These are phyloP conservation scores for Heterobasidion irregulare DNA, from an alignment of 1,284 basidiomycete species.

Conservation along the genomic window DNA sequence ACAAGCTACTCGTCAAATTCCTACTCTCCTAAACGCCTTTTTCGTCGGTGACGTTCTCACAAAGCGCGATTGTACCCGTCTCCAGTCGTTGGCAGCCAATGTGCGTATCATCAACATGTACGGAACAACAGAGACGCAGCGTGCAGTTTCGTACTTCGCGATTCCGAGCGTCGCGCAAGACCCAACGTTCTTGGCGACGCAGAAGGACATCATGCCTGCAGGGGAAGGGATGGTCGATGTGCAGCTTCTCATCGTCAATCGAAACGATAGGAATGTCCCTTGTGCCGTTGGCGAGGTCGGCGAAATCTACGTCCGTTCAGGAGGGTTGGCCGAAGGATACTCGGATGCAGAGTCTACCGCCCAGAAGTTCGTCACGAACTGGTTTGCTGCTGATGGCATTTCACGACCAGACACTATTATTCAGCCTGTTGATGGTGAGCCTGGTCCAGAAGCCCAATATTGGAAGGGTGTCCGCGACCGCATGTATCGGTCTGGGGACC, in stretches of 20 bases:
- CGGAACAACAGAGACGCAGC: conserved; percentile 98
- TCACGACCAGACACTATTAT: conserved; percentile 65
- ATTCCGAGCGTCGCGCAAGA: conserved; percentile 85
- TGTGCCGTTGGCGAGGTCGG: conserved; percentile 97
- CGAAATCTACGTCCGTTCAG: conserved; percentile 97
- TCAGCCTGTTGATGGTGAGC: conserved; percentile 44
- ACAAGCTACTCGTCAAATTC: conserved; percentile 87
- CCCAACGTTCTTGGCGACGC: conserved; percentile 84
- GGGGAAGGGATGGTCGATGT: conserved; percentile 98
- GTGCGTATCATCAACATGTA: conserved; percentile 99
- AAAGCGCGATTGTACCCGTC: conserved; percentile 94
- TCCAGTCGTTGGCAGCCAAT: conserved; percentile 90
- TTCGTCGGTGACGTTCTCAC: conserved; percentile 99
- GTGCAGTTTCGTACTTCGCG: conserved; percentile 95
- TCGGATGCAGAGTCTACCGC: conserved; percentile 78
- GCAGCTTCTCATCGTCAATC: conserved; percentile 94
- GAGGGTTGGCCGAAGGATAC: conserved; percentile 95
- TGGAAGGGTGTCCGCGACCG: conserved; percentile 99
- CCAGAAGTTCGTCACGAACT: conserved; percentile 91
- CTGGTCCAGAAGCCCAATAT: conserved; percentile 65
- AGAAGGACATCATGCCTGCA: conserved; percentile 98
- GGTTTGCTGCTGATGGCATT: conserved; percentile 62
- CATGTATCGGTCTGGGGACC: conserved; percentile 97
- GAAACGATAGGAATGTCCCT: conserved; percentile 81
- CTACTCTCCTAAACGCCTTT: conserved; percentile 86